Percentiles rank a stretch among this genome's conserved stretches.
Conservation (phyloP, 345 rosid species). For the Passiflora organensis region DNA sequence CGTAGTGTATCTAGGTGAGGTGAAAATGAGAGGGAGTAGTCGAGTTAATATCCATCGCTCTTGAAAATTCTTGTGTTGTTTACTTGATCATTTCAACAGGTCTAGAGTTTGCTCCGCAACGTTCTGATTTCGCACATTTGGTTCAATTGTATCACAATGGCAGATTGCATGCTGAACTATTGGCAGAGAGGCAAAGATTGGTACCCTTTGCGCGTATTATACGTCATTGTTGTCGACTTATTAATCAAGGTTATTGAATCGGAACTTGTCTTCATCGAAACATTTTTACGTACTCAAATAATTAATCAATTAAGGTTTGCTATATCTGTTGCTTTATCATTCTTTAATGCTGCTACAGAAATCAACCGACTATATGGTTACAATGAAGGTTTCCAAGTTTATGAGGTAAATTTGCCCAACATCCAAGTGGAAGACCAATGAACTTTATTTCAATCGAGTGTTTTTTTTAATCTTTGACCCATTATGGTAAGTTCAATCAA, state of each 20-base stretch:
- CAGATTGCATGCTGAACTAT: conserved; percentile 82
- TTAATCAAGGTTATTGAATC: conserved; percentile 59
- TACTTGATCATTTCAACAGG: not conserved
- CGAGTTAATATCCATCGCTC: too few species aligned
- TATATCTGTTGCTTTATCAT: not conserved
- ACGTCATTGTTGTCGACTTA: conserved; percentile 65
- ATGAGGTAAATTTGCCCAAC: conserved; percentile 65
- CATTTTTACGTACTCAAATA: not conserved
- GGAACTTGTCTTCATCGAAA: conserved; percentile 1
- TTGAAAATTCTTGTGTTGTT: too few species aligned
- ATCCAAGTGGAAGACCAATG: conserved; percentile 56
- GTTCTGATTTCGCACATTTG: not conserved
- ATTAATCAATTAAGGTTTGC: not conserved
- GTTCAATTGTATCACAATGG: conserved; percentile 11
- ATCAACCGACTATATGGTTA: conserved; percentile 55
- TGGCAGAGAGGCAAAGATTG: conserved; percentile 81
- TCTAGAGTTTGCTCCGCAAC: too few species aligned
- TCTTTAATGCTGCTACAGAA: conserved; percentile 42
- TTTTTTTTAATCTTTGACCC: too few species aligned
- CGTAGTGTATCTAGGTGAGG: too few species aligned
- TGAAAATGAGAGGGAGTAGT: too few species aligned
- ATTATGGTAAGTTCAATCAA: not conserved
- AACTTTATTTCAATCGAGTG: too few species aligned
- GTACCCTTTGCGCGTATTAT: conserved; percentile 71
- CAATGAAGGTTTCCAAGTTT: conserved; percentile 49